Conservation (phyloP, 1,284 basidiomycete genomes). For the Papiliotrema laurentii region DNA sequence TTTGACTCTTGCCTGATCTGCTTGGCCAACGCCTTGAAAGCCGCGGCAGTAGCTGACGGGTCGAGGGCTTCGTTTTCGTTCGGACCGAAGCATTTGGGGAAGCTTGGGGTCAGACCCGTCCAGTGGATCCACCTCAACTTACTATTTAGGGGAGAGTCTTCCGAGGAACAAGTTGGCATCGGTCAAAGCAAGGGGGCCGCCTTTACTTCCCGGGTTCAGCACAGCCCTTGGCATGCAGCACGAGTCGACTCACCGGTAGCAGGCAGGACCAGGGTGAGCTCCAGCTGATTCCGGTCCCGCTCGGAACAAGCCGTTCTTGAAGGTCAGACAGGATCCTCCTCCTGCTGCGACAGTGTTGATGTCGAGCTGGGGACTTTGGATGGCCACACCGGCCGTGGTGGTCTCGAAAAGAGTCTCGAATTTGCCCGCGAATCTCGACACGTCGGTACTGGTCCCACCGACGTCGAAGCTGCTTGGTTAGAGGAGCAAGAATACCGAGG, state of each 20-base stretch:
- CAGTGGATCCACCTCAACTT: constrained; percentile 1
- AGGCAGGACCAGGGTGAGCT: constrained; percentile 77
- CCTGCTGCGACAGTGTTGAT: constrained; percentile 82
- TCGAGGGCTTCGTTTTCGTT: constrained; percentile 79
- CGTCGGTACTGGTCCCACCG: constrained; percentile 86
- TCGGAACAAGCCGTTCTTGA: constrained; percentile 74
- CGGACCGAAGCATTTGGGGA: constrained; percentile 83
- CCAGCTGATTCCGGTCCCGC: constrained; percentile 74
- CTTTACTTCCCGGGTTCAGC: constrained; percentile 66
- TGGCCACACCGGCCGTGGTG: constrained; percentile 81
- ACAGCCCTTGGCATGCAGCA: not conserved
- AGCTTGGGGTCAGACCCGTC: no score
- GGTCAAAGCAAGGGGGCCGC: constrained; percentile 76
- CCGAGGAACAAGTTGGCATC: constrained; percentile 83
- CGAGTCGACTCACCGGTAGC: constrained; percentile 58
- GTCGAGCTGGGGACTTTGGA: constrained; percentile 81
- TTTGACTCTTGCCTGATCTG: constrained; percentile 59
- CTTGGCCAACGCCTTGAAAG: constrained; percentile 63
- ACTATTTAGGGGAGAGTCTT: constrained; percentile 69
- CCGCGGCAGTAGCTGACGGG: constrained; percentile 58
- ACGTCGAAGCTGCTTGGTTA: constrained; percentile 56
- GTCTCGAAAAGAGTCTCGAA: constrained; percentile 89
- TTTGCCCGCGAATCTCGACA: constrained; percentile 76
- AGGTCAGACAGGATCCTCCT: constrained; percentile 75
- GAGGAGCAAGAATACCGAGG: not conserved